Evolutionary conservation across 352 stramenopile genomes (phyloP), one percentile per base, ranked within the genome.

Genomic region (Phytophthora lateralis): DNA sequence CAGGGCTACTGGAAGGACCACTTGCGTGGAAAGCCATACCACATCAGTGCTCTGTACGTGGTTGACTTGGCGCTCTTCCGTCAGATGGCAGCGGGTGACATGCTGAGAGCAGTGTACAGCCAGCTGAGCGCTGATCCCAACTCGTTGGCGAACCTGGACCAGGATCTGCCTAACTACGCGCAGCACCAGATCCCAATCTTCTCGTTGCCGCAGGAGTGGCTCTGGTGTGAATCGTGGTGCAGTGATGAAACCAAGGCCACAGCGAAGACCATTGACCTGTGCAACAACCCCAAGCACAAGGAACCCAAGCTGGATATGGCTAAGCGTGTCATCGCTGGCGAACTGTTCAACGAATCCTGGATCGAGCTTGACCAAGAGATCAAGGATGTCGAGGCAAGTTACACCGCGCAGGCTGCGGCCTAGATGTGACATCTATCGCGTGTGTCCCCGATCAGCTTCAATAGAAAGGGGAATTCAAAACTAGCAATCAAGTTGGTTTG

Each of bases 211-310:
- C 97, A 94, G 60, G 97, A 99, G 67, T 99, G 98, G 98, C 87
- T 99, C 8, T 99, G 98, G 98, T 99, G 98, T 70, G 98, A 99
- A 68, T 97, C 90, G 20, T 99, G 98, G 98, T 99, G 98, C 82
- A 98, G 89, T 54, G 97, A 99, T 50, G 96, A 98, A 55, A 98
- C 93, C 14, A 99, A 99, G 75, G 83, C 71, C 11, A 57, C 82
- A 9, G 96, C 97, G 20, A 99, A 99, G 84, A 99, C 98, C 4
- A 99, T 99, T 69, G 98, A 99, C 75, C 76, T 99, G 51, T 99
- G 98, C 81, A 99, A 99, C 81, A 99, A 99, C 72, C 98, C 98
- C 4, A 89, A 98, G 69, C 96, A 99, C 81, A 99, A 99, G 82
- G 98, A 99, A 69, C 95, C 97, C 11, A 99, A 99, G 74, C 84